These are phyloP conservation scores for Zygoascus hellenicus DNA, from an alignment of 1,139 yeast species.

Conservation along the genomic window DNA sequence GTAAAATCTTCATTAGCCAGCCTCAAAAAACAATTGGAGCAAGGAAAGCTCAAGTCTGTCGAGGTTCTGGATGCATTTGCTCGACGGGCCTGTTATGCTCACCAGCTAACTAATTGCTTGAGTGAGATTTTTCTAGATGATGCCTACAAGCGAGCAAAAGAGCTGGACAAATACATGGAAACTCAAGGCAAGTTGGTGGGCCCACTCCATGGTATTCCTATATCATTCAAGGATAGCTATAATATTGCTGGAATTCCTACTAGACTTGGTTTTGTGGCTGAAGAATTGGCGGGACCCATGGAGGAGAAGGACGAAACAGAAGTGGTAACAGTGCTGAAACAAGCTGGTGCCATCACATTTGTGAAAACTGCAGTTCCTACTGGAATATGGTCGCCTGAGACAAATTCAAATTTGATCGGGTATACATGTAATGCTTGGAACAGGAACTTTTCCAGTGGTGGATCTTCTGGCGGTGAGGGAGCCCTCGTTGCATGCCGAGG, in stretches of 20 bases:
- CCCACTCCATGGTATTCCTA: slow-evolving; percentile 15
- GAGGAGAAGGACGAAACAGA: slow-evolving; percentile 24
- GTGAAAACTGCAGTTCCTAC: slow-evolving; percentile 56
- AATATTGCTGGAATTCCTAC: slow-evolving; percentile 41
- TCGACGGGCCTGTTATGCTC: slow-evolving; percentile 48
- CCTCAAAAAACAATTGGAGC: slow-evolving; percentile 38
- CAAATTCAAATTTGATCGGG: slow-evolving; percentile 44
- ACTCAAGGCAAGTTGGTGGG: slow-evolving; percentile 5
- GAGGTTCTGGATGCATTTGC: slow-evolving; percentile 49
- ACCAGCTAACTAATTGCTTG: slow-evolving; percentile 29
- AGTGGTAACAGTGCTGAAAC: slow-evolving; percentile 39
- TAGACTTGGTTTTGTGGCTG: slow-evolving; percentile 39
- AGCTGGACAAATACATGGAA: slow-evolving; percentile 38
- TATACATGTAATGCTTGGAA: slow-evolving; percentile 45
- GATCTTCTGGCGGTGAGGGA: slow-evolving; percentile 61
- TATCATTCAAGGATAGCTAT: slow-evolving; percentile 37
- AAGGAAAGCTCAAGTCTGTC: slow-evolving; percentile 40
- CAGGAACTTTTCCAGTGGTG: slow-evolving; percentile 45
- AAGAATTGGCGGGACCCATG: slow-evolving; percentile 26
- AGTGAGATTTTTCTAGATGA: slow-evolving; percentile 28
- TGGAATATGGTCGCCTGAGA: slow-evolving; percentile 50
- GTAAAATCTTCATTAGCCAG: slow-evolving; percentile 23
- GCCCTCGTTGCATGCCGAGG: slow-evolving; percentile 48
- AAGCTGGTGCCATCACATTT: slow-evolving; percentile 50
- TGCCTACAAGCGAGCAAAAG: slow-evolving; percentile 40